Conservation (phyloP, 1,139 yeast species). For the Scheffersomyces insectosa region DNA sequence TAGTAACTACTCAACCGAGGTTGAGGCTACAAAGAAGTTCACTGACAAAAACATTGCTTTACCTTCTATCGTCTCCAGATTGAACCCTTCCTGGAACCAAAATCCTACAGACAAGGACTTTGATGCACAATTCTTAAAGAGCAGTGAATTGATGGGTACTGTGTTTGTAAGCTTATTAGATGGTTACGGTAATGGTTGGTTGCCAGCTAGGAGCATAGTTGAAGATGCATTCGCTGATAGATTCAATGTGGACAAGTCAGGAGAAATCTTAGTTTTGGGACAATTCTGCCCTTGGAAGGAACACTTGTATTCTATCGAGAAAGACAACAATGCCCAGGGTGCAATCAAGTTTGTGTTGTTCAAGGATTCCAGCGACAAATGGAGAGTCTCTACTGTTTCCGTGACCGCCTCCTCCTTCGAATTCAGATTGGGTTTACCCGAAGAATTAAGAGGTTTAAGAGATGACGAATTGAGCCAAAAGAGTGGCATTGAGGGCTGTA, state of each 20-base stretch:
- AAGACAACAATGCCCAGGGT: slow-evolving; percentile 55
- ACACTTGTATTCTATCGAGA: slow-evolving; percentile 76
- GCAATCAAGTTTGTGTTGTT: slow-evolving; percentile 76
- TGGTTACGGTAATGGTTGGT: slow-evolving; percentile 83
- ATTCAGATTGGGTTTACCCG: slow-evolving; percentile 85
- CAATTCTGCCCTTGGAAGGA: slow-evolving; percentile 94
- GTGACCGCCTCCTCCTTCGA: slow-evolving; percentile 72
- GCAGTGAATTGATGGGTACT: slow-evolving; percentile 80
- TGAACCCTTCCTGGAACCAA: slow-evolving; percentile 86
- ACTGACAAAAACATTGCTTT: slow-evolving; percentile 64
- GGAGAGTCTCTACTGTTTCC: slow-evolving; percentile 94
- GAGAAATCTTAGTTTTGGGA: slow-evolving; percentile 70
- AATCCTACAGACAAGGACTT: slow-evolving; percentile 63
- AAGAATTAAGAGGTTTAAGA: slow-evolving; percentile 90
- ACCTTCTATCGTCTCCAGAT: slow-evolving; percentile 71
- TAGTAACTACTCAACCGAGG: slow-evolving; percentile 61
- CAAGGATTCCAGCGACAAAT: slow-evolving; percentile 66
- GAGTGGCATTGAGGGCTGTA: slow-evolving; percentile 80
- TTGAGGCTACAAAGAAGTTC: slow-evolving; percentile 44
- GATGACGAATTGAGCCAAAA: slow-evolving; percentile 75
- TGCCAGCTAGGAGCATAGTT: slow-evolving; percentile 84
- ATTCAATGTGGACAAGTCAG: slow-evolving; percentile 56
- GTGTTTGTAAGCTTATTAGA: slow-evolving; percentile 69
- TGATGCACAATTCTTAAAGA: slow-evolving; percentile 66
- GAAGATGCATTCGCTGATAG: slow-evolving; percentile 63